phyloP scores from a whole-genome alignment of 179 eudicot species.

The Heliamphora pulchella region DNA sequence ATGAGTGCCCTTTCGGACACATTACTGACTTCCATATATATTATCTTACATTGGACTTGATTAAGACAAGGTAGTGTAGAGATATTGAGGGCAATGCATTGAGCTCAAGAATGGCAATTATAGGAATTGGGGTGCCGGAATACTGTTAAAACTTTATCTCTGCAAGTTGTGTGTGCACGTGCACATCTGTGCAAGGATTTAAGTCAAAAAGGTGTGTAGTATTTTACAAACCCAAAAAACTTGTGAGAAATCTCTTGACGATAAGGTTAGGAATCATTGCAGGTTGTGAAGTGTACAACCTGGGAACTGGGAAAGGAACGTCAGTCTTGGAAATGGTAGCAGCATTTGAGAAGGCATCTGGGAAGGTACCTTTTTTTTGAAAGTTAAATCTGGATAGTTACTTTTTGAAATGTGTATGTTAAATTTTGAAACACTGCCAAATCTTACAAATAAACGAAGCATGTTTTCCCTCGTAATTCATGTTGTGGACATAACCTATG shows the following conservation, averaged over 20 bases:
- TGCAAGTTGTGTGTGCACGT: not conserved
- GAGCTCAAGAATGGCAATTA: not conserved
- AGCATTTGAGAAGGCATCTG: constrained; percentile 93
- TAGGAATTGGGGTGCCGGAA: not conserved
- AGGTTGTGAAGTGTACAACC: constrained; percentile 95
- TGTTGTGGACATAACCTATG: not conserved
- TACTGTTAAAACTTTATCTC: not conserved
- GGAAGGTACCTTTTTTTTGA: constrained; percentile 54
- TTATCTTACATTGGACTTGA: not conserved
- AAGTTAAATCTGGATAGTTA: no score
- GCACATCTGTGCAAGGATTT: not conserved
- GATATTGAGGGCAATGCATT: not conserved
- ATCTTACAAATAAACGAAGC: not conserved
- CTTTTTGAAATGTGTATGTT: not conserved
- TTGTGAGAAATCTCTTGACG: not conserved
- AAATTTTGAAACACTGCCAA: not conserved
- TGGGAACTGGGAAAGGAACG: constrained; percentile 98
- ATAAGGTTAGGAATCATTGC: constrained; percentile 16
- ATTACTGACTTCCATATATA: not conserved
- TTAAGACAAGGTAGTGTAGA: not conserved
- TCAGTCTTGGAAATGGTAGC: constrained; percentile 94
- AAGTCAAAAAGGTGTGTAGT: not conserved
- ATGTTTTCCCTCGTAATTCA: not conserved
- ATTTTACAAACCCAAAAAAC: not conserved
- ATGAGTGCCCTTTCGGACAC: not conserved